Evolutionary conservation across 306 rosid genomes (phyloP).

Genomic region (Malus asiatica): DNA sequence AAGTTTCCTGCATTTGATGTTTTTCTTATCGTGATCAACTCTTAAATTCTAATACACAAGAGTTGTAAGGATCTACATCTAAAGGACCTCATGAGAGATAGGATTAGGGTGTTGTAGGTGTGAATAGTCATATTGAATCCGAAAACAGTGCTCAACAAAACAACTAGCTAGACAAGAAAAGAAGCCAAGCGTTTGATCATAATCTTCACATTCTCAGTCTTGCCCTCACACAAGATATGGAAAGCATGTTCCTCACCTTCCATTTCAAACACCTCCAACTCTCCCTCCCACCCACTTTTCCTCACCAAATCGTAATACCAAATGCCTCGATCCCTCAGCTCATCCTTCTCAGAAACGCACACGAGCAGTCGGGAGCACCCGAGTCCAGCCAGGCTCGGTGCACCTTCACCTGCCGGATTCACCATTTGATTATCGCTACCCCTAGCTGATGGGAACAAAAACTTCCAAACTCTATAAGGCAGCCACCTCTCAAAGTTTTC

Average conservation of each 20-base stretch:
- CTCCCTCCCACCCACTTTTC: conserved; percentile 17
- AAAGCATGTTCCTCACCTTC: conserved; percentile 23
- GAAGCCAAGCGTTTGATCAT: conserved; percentile 31
- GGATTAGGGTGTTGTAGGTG: too few species aligned
- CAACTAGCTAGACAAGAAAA: conserved; percentile 22
- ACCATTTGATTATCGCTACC: conserved; percentile 39
- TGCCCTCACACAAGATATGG: conserved; percentile 4
- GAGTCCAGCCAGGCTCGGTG: conserved; percentile 28
- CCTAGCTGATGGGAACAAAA: conserved; percentile 18
- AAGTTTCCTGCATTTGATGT: too few species aligned
- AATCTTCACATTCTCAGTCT: conserved; percentile 21
- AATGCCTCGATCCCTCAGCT: conserved; percentile 15
- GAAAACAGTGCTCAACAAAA: too few species aligned
- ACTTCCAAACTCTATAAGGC: conserved; percentile 22
- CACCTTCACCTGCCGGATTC: conserved; percentile 31
- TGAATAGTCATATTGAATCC: too few species aligned
- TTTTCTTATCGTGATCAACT: too few species aligned
- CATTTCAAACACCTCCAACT: conserved; percentile 15
- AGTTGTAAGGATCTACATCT: too few species aligned
- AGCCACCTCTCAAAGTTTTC: background rate
- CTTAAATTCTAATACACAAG: too few species aligned
- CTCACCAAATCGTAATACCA: conserved; percentile 11
- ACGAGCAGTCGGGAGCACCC: conserved; percentile 30
- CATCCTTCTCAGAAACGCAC: conserved; percentile 34
- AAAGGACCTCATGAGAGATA: too few species aligned